These are phyloP conservation scores for Eucalyptus cloeziana DNA, from an alignment of 345 rosid species.

Conservation along the genomic window DNA sequence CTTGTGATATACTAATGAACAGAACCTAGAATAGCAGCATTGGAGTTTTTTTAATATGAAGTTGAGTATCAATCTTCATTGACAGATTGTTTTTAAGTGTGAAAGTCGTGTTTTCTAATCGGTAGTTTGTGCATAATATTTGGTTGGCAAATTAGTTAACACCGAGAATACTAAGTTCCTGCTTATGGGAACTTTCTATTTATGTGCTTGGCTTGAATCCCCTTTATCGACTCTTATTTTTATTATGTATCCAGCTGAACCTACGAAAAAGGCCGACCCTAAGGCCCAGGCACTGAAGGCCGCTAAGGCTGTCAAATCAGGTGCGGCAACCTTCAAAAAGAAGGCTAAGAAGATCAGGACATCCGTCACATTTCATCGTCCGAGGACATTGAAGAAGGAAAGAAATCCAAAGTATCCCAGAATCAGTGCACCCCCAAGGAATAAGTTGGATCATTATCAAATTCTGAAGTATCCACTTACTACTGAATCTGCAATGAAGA, in stretches of 20 bases:
- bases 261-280: conserved; percentile 31
- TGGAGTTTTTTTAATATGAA: neutral
- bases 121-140: neutral
- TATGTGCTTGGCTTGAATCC: neutral
- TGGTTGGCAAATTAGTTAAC: neutral
- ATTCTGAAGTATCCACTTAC: conserved; percentile 56
- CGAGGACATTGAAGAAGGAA: conserved; percentile 42
- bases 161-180: neutral
- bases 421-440: conserved; percentile 53
- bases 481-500: conserved; percentile 68
- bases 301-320: conserved; percentile 57
- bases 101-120: neutral
- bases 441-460: conserved; percentile 57
- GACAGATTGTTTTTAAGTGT: neutral
- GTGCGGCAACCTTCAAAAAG: conserved; percentile 43
- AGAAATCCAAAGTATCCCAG: conserved; percentile 57
- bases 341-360: conserved; percentile 48
- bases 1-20: neutral
- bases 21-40: neutral
- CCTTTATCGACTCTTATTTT: neutral
- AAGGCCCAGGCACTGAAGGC: conserved; percentile 58
- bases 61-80: neutral
- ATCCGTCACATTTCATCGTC: conserved; percentile 53
- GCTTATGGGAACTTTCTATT: neutral
- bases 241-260: neutral